A percentile compares a stretch with the other conserved stretches of the same genome.
Conservation (phyloP, 371 early-diverging fungal genomes). For the Mucor saturninus region DNA sequence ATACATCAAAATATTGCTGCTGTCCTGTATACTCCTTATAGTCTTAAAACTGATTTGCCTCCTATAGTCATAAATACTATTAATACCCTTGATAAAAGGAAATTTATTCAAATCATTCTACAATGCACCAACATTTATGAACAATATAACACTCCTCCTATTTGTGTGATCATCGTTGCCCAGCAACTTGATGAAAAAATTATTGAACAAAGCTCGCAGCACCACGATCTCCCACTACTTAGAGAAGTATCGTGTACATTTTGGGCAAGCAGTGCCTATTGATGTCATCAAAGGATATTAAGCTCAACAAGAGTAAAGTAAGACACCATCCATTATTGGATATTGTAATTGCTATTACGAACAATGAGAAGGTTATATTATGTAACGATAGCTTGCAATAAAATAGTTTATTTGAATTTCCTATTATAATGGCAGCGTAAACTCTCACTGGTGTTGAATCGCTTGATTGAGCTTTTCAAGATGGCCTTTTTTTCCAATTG, state of each 20-base stretch:
- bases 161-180: slow-evolving; percentile 22
- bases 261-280: slow-evolving; percentile 29
- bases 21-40: slow-evolving; percentile 19
- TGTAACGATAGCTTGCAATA: slow-evolving; percentile 24
- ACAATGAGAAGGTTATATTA: slow-evolving; percentile 26
- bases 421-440: slow-evolving; percentile 26
- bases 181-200: slow-evolving; percentile 23
- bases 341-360: slow-evolving; percentile 30
- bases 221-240: slow-evolving; percentile 20
- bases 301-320: slow-evolving; percentile 20
- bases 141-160: slow-evolving; percentile 4
- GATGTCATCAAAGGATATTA: slow-evolving; percentile 22
- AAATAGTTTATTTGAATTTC: slow-evolving; percentile 26
- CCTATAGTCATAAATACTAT: too few species aligned
- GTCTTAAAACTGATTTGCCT: slow-evolving; percentile 4
- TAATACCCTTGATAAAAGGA: too few species aligned
- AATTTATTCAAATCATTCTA: too few species aligned
- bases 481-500: slow-evolving; percentile 29
- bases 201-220: slow-evolving; percentile 22
- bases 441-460: slow-evolving; percentile 19
- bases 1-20: slow-evolving; percentile 5
- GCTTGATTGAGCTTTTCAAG: slow-evolving; percentile 22
- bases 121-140: too few species aligned
- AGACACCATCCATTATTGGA: slow-evolving; percentile 24
- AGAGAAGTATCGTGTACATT: slow-evolving; percentile 22